Evolutionary conservation across 106 monocot species (phyloP), one percentile per base, ranked within the genome.

Genomic region (Triglochin maritima): DNA sequence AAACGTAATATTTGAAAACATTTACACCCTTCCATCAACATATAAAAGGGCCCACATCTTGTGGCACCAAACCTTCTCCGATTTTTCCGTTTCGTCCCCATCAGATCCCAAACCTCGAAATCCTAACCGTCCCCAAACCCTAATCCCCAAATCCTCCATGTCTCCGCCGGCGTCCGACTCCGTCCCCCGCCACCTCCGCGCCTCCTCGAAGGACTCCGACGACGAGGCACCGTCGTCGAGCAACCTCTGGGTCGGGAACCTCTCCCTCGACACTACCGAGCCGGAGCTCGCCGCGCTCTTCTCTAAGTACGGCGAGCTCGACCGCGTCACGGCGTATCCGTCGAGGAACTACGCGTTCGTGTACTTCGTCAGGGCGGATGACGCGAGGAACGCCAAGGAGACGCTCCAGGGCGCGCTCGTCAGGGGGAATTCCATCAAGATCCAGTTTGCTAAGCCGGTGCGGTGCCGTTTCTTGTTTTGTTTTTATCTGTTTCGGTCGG

Each of bases 381-480:
- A 83, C 5, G 91, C 96, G 50, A 81, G 72, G 70, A 77, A 77
- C 15, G 91, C 96, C 50, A 84, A 77, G 62, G 73, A 80, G 0
- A 69, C 78, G 42, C 78, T 88, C 45, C 83, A 81, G 58, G 88
- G 88, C 8, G 14, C 70, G 6, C 16, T 62, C 47, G 57, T 96
- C 47, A 74, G 68, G 4, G 88, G 87, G 2, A 78, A 14, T 44
- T 17, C 77, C 50, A 60, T 92, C 47, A 85, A 65, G 65, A 79
- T 86, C 44, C 72, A 98, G 79, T 87, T 86, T 55, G 83, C 91
- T 13, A 82, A 88, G 48, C 88, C 85, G 83, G 89, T 89, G 80
- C 65, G 76, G 5, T 4, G 70, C 58, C 43, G 45, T 49, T 17
- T 7, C 63, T 54, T 45, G 47, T 77, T 61, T 51, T 63, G n/a